A percentile compares a stretch with the other conserved stretches of the same genome.
phyloP scores from a whole-genome alignment of 2,329 filamentous ascomycete genomes.

The Fonsecaea pedrosoi region DNA sequence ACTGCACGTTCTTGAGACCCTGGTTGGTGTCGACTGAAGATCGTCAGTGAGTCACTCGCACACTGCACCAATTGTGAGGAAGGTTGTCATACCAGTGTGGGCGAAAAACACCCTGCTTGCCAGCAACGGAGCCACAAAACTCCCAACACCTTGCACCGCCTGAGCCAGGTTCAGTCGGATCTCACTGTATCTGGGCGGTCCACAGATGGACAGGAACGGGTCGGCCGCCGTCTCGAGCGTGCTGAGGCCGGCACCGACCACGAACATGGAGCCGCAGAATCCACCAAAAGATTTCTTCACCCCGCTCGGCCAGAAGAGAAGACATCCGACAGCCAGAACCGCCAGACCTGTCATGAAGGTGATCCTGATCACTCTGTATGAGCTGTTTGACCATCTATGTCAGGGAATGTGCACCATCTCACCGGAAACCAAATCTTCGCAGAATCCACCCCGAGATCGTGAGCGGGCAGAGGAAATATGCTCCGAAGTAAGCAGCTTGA shows the following conservation, averaged over 20 bases:
- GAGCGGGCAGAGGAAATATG: constrained; percentile 53
- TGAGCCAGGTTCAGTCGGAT: constrained; percentile 66
- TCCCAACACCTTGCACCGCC: constrained; percentile 65
- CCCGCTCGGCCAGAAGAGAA: constrained; percentile 66
- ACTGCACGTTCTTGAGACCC: constrained; percentile 67
- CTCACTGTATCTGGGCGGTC: constrained; percentile 65
- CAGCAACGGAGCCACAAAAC: constrained; percentile 65
- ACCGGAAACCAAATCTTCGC: constrained; percentile 55
- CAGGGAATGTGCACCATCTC: constrained; percentile 3
- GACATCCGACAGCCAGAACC: constrained; percentile 63
- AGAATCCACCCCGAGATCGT: constrained; percentile 50
- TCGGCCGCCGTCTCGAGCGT: constrained; percentile 67
- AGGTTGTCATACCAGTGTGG: constrained; percentile 45
- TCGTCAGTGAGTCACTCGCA: background rate
- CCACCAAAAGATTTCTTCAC: constrained; percentile 64
- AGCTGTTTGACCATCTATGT: constrained; percentile 36
- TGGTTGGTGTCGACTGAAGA: constrained; percentile 52
- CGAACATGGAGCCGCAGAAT: constrained; percentile 66
- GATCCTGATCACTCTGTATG: constrained; percentile 36
- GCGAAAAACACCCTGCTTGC: constrained; percentile 68
- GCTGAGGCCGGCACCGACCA: constrained; percentile 60
- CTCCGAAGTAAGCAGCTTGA: constrained; percentile 69
- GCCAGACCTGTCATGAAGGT: constrained; percentile 60
- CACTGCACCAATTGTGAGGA: background rate
- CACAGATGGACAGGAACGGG: constrained; percentile 61